Evolutionary conservation across 148 eudicot species (phyloP), one percentile per base, ranked within the genome.

Genomic region (Chenopodium suecicum): DNA sequence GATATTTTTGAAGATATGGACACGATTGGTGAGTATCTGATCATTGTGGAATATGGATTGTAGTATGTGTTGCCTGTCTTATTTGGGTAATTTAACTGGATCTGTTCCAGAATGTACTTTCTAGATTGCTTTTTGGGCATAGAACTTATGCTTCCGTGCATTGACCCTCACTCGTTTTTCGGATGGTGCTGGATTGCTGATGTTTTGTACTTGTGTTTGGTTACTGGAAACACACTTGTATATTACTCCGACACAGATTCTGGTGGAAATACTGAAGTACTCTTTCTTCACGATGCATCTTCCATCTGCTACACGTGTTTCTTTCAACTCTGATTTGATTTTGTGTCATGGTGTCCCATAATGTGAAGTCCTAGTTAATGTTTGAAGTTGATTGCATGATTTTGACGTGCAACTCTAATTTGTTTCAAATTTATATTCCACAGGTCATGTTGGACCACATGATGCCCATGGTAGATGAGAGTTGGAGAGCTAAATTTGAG

Each of bases 381-480:
- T 41, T 7, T 72, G 75, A 19, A 41, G 29, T 9, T 46, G n/a
- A 72, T 44, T 72, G 11, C 29, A 32, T 8, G 20, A 20, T 46
- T 44, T 11, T 44, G 11, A 27, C 7, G 4, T 29, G 63, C 19
- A 9, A 13, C 23, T 60, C 62, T 56, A 71, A 50, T 62, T 63
- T 69, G 22, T 4, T 9, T 78, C 31, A 16, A 32, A 77, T 58
- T 14, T 54, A 10, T 81, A 44, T 62, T 74, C 72, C 63, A 58
- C 91, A 96, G 99, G 99, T 94, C 78, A 96, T 92, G 95, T 79
- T 96, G 82, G 95, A 96, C 81, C 95, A 94, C 79, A 85, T 97
- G 94, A 85, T 92, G 87, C 99, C 98, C 46, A 81, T 96, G 75
- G 92, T 94, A 62, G 99, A 94, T 75, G 98, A 92, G 62, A 89